These are phyloP conservation scores for Rhizophagus sp. DNA, from an alignment of 192 early-diverging fungal species.

Conservation along the genomic window DNA sequence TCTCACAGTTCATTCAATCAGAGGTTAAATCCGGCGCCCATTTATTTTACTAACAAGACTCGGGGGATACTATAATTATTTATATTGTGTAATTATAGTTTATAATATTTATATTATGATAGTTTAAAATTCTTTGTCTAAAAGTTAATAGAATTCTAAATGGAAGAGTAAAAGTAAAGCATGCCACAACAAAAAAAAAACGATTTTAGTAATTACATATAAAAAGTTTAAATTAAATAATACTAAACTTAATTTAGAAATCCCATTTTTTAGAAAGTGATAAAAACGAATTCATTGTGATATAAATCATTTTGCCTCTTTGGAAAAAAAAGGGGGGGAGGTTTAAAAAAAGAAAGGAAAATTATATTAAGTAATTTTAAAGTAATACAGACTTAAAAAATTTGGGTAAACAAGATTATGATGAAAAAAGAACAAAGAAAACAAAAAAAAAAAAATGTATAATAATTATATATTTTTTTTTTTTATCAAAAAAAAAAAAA, in stretches of 20 bases:
- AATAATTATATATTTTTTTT: too few relatives aligned
- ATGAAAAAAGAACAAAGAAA: too few relatives aligned
- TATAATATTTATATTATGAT: not conserved
- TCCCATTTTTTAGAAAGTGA: not conserved
- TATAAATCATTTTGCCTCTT: too few relatives aligned
- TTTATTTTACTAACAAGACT: not conserved
- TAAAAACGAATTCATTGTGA: not conserved
- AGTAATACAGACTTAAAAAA: too few relatives aligned
- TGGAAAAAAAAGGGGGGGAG: too few relatives aligned
- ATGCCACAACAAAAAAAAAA: not conserved
- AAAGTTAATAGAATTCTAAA: not conserved
- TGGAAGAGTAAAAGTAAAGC: not conserved
- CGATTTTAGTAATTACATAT: not conserved
- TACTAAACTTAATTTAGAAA: not conserved
- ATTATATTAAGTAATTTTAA: too few relatives aligned
- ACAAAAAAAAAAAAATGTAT: too few relatives aligned
- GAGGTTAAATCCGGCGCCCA: not conserved
- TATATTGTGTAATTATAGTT: not conserved
- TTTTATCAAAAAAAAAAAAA: too few relatives aligned
- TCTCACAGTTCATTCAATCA: not conserved
- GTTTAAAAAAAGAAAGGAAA: too few relatives aligned
- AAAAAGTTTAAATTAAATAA: not conserved
- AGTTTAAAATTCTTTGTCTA: not conserved
- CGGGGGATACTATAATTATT: not conserved
- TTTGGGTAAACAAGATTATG: too few relatives aligned